Evolutionary conservation across 2,329 filamentous ascomycete species (phyloP), one percentile per base, ranked within the genome.

Genomic region (Tolypocladium nubicola): DNA sequence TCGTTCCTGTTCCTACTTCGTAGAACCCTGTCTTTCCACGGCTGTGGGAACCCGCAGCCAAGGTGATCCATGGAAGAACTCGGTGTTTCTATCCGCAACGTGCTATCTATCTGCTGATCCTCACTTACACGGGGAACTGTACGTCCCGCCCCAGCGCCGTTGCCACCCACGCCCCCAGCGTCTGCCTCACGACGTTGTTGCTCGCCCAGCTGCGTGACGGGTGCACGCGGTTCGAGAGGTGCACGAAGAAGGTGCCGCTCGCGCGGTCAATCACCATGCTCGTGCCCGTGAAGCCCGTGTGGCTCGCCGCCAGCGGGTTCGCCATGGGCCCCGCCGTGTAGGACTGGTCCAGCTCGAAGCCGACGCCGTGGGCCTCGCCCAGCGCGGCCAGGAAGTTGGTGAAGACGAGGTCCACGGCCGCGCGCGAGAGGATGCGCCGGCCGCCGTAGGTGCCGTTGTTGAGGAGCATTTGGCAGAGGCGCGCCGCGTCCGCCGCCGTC

Each of bases 381-480:
- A 71, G 70, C 1, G 58, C 58, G 0, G 58, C 62, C 52, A 70
- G 70, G 57, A 70, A 70, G 45, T 71, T 66, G 4, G 61, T 66
- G 58, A 72, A 71, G 49, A 72, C 64, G 53, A 70, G 56, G 39
- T 70, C 65, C 0, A 71, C 68, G 0, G 64, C 56, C n/a, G 63
- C 54, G 7, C 62, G 56, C 5, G 62, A 65, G 30, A 72, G 61
- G 10, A 70, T 64, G 14, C 62, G 61, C 9, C 59, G 55, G 4
- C 68, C 66, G 41, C 57, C 62, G 58, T 72, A 72, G 1, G 69
- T 71, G 16, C 70, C 70, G 57, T 71, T 70, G 61, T 71, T 71
- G 19, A 71, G 63, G 41, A 72, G 67, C 70, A 71, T 72, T 58
- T 72, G 70, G 56, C 68, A 69, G 57, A 71, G 30, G 30, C 30